Evolutionary conservation across 73 alveolate genomes (phyloP), one percentile per base, ranked within the genome.

Genomic region (Paramecium bursaria): DNA sequence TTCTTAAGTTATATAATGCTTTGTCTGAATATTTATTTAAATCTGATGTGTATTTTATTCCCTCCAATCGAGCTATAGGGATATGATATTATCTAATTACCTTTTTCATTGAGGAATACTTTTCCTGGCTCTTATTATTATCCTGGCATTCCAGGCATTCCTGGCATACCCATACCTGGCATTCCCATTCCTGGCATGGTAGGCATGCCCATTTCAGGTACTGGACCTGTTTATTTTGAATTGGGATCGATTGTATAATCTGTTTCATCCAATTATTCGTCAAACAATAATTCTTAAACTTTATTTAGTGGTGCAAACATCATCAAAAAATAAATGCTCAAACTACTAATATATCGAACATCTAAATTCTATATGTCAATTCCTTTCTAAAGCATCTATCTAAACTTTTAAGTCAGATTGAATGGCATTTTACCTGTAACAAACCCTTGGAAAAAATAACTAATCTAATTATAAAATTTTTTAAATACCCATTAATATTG

Each of bases 331-430:
- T 82, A 87, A 33, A 77, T 48, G 26, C 91, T 76, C 5, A 67
- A 25, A 53, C 91, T 76, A 87, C 86, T 49, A 60, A 87, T 90
- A 74, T 87, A 87, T 74, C 91, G 85, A 52, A 87, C 93, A 82
- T 87, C 91, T 17, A 87, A 82, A 57, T 88, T 88, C 42, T 46
- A 14, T 19, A 87, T 54, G 44, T 87, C 91, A 17, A 87, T 86
- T 46, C 93, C 93, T 42, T 91, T 77, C 19, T 87, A 73, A 21
- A 80, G 74, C 93, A 87, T 87, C 30, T 73, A 25, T 87, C 93
- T 87, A 48, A 87, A 87, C 50, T 82, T 87, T 61, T 87, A 33
- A 26, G 93, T 80, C 21, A 87, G 46, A 25, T 91, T 87, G 74
- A 87, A 87, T 15, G 93, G 93, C 4, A 87, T 74, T 44, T 67